Conservation (phyloP, 148 eudicot species). For the Chenopodium formosanum region DNA sequence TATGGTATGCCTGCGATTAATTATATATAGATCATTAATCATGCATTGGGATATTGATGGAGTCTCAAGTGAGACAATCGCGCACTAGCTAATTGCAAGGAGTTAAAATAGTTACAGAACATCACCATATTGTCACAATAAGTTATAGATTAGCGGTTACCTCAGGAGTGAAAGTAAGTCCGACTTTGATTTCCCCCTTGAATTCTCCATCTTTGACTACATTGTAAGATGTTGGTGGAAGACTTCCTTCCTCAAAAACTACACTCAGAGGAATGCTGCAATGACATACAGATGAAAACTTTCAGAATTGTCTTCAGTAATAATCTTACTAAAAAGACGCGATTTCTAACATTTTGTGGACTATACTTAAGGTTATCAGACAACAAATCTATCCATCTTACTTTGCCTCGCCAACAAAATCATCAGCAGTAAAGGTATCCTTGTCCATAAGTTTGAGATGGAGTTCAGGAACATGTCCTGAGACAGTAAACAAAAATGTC, state of each 20-base stretch:
- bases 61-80: neutral
- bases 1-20: constrained; percentile 32
- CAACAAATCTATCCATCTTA: constrained; percentile 24
- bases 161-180: constrained; percentile 62
- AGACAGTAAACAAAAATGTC: constrained; percentile 60
- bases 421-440: constrained; percentile 58
- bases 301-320: neutral
- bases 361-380: neutral
- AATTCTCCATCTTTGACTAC: constrained; percentile 61
- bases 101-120: neutral
- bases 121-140: too few species aligned
- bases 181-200: constrained; percentile 63
- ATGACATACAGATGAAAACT: neutral
- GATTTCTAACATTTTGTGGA: neutral
- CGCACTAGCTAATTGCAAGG: neutral
- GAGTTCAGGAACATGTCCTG: constrained; percentile 45
- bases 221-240: constrained; percentile 54
- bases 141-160: constrained; percentile 28
- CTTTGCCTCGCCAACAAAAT: constrained; percentile 70
- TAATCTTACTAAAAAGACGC: neutral
- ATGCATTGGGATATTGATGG: too few species aligned
- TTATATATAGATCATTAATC: neutral
- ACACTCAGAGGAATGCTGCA: constrained; percentile 55
- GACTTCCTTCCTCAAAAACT: constrained; percentile 49
- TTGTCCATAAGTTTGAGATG: constrained; percentile 63